Evolutionary conservation across 1,284 basidiomycete species (phyloP), one percentile per base, ranked within the genome.

Genomic region (Moesziomyces antarcticus): DNA sequence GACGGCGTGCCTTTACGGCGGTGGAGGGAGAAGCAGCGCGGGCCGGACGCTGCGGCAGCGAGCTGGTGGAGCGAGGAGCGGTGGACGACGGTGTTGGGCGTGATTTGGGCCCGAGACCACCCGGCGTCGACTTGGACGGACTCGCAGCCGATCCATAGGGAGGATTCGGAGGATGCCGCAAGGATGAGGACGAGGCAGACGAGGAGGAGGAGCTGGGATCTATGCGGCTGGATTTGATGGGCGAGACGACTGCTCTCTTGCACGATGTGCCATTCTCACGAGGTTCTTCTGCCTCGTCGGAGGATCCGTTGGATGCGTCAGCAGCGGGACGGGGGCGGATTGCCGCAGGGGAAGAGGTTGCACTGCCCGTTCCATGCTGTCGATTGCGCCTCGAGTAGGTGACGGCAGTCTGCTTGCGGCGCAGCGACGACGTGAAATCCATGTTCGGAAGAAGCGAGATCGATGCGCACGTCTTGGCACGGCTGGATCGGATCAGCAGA

Each of bases 301-400:
- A 69, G 3, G 66, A 69, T 25, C 27, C 50, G 52, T 56, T 52
- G 5, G 60, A 59, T 3, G 59, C 48, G 2, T 43, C 40, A 6
- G 53, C 46, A 20, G 14, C 14, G 6, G 42, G 41, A 35, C 22
- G 48, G 5, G 52, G 33, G 8, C 52, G 51, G 35, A 49, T 44
- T 18, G 44, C 41, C 11, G 66, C 50, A 16, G 65, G 55, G 18
- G 55, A 62, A 5, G 56, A 59, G 16, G 55, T 33, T 11, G 52
- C 49, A 37, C 50, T 64, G 35, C 35, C 35, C 16, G 27, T 44
- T 44, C 1, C 37, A 41, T 13, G 37, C 46, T 41, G 35, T 3
- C 61, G 61, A 52, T 50, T 53, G 56, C 67, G 67, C 40, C 47
- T 70, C 14, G 45, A 56, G 41, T 70, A 70, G 10, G 67, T 70